Evolutionary conservation across 345 rosid genomes (phyloP), one percentile per base, ranked within the genome.

Genomic region (Arabidopsis arenosa): DNA sequence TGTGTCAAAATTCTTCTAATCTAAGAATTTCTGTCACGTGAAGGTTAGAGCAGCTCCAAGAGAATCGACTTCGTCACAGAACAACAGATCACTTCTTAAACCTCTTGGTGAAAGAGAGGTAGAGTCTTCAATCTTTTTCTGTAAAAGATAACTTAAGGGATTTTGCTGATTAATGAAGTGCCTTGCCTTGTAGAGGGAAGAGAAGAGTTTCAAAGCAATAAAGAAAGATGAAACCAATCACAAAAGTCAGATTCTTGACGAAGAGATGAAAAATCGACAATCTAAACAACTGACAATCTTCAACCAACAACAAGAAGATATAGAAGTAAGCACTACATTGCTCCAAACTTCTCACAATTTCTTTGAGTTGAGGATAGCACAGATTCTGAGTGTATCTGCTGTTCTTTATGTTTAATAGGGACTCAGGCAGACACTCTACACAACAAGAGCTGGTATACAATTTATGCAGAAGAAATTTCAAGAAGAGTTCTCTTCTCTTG

Each of bases 381-480:
- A 18, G 61, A 64, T 37, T 48, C 55, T 45, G 23, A 80, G 70
- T 36, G 66, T 30, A 13, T 63, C 13, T 30, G 8, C n/a, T 65
- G 61, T 48, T 66, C 12, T 55, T 61, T 68, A 52, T 59, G 36
- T 15, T 58, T 59, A 59, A 32, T 70, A 95, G 99, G 97, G 90
- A 76, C 63, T 95, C 72, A 90, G 85, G 80, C 86, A 83, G 65
- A 78, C 85, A 56, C 84, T 90, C 40, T 80, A 74, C 74, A 77
- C 87, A 68, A 86, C 97, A 70, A 95, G 86, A 83, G 89, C 91
- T 75, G 99, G 97, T n/a, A 88, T 95, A 87, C 91, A 90, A 62
- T 88, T 78, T 74, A 87, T 95, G 81, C 97, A 90, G 82, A 86
- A 82, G 87, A 88, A 90, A 67, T 85, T 90, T 77, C 91, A 83